Evolutionary conservation across 75 land plant species (phyloP).

Genomic region (Sequoiadendron giganteum): DNA sequence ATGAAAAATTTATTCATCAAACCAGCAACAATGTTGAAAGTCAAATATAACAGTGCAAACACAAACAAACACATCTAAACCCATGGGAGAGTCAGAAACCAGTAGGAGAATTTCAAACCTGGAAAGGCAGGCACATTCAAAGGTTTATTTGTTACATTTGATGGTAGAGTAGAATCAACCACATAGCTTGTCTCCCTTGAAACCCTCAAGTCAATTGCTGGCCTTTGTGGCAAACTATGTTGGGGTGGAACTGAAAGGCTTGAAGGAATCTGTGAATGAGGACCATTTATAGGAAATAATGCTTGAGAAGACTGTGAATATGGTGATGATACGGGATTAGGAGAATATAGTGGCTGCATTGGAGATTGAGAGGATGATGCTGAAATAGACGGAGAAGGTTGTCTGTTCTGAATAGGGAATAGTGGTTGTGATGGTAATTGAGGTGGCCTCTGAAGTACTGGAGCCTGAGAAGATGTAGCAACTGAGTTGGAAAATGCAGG

Average conservation of each 20-base stretch:
- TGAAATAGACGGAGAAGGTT: conserved; percentile 30
- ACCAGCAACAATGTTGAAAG: not conserved
- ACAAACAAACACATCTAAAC: not conserved
- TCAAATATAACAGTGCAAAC: not conserved
- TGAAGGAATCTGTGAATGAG: conserved; percentile 23
- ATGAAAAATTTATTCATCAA: not conserved
- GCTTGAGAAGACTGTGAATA: conserved; percentile 59
- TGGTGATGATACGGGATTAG: conserved; percentile 44
- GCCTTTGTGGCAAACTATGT: conserved; percentile 16
- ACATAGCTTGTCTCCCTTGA: conserved; percentile 14
- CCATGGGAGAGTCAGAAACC: not conserved
- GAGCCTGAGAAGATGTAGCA: conserved; percentile 30
- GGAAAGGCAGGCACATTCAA: not conserved
- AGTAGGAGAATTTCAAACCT: not conserved
- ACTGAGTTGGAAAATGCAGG: conserved; percentile 28
- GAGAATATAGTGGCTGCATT: conserved; percentile 49
- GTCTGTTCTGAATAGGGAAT: conserved; percentile 36
- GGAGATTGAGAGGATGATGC: conserved; percentile 31
- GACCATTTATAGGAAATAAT: conserved; percentile 63
- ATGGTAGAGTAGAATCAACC: conserved; percentile 1
- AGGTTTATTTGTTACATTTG: not conserved
- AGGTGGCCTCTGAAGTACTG: conserved; percentile 26
- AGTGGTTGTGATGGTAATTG: conserved; percentile 38
- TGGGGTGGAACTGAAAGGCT: conserved; percentile 18
- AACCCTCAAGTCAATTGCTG: not conserved